Evolutionary conservation across 176 grass and related monocot genomes (phyloP), one percentile per base, ranked within the genome.

Genomic region (Aegilops speltoides): DNA sequence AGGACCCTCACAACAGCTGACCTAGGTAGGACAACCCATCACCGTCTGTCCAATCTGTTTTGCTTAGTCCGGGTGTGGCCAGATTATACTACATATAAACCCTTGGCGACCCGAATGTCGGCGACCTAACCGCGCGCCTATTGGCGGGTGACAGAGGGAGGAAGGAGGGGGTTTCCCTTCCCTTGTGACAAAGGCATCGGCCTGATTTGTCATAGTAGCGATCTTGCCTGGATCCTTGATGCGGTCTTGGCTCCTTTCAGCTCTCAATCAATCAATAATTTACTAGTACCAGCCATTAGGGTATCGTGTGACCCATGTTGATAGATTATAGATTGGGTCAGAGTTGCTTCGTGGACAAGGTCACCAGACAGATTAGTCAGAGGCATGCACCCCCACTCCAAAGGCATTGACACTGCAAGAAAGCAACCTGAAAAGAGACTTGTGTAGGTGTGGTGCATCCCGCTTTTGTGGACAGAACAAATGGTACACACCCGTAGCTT

Each of bases 331-430:
- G 46, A 74, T 52, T 81, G 60, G 40, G 54, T 32, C 22, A 61
- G 67, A 80, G 36, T 87, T 91, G 89, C 85, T 91, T 91, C 81
- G 79, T 45, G 62, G 36, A 54, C 89, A 87, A 91, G 89, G 69
- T 80, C 81, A 46, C 37, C 28, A 50, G 14, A 81, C 75, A 76
- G 46, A 59, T 80, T 79, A 68, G 89, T 91, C 85, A 80, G 81
- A 87, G 76, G 85, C 81, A 84, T 81, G 68, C 89, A 38, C 13
- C 81, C 68, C 85, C 46, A 76, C 85, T 80, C 62, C 68, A 85
- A 91, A 88, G 85, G 81, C 77, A 88, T 87, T 86, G 68, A 88
- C 81, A 88, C 81, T 77, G 80, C 69, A 45, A 64, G 89, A 91
- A 91, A 91, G 82, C 85, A 81, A 85, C 85, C n/a, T 81, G 11